Base-by-base conservation (phyloP, 306 rosid genomes). In the Oxytropis ochrocephala region DNA sequence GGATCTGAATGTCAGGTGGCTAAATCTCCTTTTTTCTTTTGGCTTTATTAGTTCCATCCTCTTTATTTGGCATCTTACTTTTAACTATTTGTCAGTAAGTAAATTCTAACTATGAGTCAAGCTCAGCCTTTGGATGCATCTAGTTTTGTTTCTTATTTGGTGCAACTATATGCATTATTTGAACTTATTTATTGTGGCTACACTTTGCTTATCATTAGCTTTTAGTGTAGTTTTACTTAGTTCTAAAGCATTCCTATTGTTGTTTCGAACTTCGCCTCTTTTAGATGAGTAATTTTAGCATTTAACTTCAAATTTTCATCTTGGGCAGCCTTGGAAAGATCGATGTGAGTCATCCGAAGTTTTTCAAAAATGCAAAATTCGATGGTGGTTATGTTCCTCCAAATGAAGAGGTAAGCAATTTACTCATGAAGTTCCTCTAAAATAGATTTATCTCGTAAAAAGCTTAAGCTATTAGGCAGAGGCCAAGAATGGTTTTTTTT, bases 301-400 rank as follows among this genome's bases (percentile, higher is more conserved):
- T 44, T 68, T 42, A 18, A 61, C 67, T 71, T 18, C 47, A 47
- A 36, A 35, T 73, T 72, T 51, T 80, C 66, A 35, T 73, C 75
- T 21, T 55, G 42, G 79, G 90, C 87, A 90, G 98, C 80, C 98
- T 90, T 90, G 96, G 90, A 90, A 97, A 94, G 84, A 82, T 85
- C 24, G 98, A 94, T 90, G n/a, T n/a, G n/a, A n/a, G n/a, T n/a
- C n/a, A n/a, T n/a, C n/a, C n/a, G n/a, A n/a, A n/a, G n/a, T n/a
- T 94, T 84, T 90, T 85, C 78, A 81, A 90, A 74, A 73, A 88
- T 8, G 98, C 96, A 68, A 94, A 87, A 82, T 88, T 11, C 8
- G 88, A 87, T n/a, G n/a, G n/a, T 16, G 89, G 92, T 58, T 94
- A 94, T 54, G 81, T 85, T 81, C 97, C 98, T 61, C 95, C 98